A percentile compares a stretch with the other conserved stretches of the same genome.
phyloP scores from a whole-genome alignment of 768 basidiomycete species.

The Boletus subcaerulescens region DNA sequence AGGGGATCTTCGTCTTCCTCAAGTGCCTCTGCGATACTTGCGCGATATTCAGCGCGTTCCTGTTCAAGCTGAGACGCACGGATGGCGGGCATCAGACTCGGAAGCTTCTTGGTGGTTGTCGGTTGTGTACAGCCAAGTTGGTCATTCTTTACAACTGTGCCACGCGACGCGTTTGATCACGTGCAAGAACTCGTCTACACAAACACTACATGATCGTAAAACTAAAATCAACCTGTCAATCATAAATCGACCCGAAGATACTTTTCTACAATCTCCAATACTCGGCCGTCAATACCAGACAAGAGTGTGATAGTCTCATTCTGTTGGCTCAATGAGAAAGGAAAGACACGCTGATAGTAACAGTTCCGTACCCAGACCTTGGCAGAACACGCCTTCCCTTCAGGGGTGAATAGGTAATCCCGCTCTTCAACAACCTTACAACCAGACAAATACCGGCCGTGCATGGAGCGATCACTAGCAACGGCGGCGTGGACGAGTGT shows the following conservation, averaged over 20 bases:
- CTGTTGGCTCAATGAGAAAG: constrained; percentile 8
- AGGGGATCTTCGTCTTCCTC: constrained; percentile 84
- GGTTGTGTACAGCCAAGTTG: constrained; percentile 5
- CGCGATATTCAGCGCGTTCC: constrained; percentile 31
- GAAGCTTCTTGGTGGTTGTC: constrained; percentile 3
- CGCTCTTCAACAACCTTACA: constrained; percentile 28
- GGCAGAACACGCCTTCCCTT: constrained; percentile 28
- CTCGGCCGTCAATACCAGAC: constrained; percentile 19
- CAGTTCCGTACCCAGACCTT: constrained; percentile 31
- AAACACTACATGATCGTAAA: no score
- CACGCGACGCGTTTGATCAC: constrained; percentile 33
- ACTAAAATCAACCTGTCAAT: no score
- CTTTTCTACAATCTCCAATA: constrained; percentile 18
- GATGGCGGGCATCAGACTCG: constrained; percentile 19
- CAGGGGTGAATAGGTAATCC: constrained; percentile 28
- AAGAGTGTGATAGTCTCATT: constrained; percentile 21
- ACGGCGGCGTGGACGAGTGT: constrained; percentile 34
- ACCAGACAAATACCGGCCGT: constrained; percentile 31
- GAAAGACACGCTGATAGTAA: not conserved
- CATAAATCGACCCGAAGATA: constrained; percentile 1
- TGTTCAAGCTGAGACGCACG: constrained; percentile 30
- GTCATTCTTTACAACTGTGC: constrained; percentile 10
- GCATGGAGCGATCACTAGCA: constrained; percentile 20
- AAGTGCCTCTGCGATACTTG: constrained; percentile 49
- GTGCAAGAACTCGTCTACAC: constrained; percentile 7